Evolutionary conservation across 331 rosid genomes (phyloP).

Genomic region (Prunus yedoensis): DNA sequence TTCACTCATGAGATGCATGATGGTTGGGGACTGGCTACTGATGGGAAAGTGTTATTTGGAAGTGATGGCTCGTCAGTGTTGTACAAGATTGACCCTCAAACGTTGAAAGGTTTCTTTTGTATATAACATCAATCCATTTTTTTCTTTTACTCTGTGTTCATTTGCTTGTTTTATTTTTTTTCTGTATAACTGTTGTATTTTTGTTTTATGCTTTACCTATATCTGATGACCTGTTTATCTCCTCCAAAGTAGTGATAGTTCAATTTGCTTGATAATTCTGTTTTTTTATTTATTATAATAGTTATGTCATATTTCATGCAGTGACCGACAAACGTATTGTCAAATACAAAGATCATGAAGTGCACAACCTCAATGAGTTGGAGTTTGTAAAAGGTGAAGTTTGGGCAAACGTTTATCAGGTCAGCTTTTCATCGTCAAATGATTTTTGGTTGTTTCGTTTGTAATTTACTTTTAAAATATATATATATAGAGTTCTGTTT

Average conservation of each 20-base stretch:
- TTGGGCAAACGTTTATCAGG: conserved; percentile 85
- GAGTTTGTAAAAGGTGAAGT: conserved; percentile 82
- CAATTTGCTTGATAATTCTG: background rate
- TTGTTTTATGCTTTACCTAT: background rate
- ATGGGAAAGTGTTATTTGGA: conserved; percentile 81
- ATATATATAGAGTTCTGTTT: background rate
- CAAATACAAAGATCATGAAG: conserved; percentile 65
- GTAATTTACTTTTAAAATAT: background rate
- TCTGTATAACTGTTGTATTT: background rate
- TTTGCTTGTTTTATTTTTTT: background rate
- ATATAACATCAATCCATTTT: background rate
- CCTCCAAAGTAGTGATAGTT: background rate
- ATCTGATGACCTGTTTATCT: background rate
- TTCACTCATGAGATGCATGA: conserved; percentile 78
- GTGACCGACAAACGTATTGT: conserved; percentile 53
- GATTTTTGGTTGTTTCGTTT: background rate
- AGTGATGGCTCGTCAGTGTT: conserved; percentile 85
- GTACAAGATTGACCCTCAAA: conserved; percentile 65
- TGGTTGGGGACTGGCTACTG: conserved; percentile 99
- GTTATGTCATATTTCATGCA: conserved; percentile 35
- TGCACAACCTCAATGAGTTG: conserved; percentile 78
- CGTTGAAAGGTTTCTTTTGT: conserved; percentile 54
- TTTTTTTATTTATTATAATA: background rate
- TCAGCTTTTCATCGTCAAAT: conserved; percentile 25
- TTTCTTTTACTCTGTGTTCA: background rate